Percentiles rank a stretch among this genome's conserved stretches.
phyloP scores from a whole-genome alignment of 116 monocot species.

The Dioscorea cayenensis region DNA sequence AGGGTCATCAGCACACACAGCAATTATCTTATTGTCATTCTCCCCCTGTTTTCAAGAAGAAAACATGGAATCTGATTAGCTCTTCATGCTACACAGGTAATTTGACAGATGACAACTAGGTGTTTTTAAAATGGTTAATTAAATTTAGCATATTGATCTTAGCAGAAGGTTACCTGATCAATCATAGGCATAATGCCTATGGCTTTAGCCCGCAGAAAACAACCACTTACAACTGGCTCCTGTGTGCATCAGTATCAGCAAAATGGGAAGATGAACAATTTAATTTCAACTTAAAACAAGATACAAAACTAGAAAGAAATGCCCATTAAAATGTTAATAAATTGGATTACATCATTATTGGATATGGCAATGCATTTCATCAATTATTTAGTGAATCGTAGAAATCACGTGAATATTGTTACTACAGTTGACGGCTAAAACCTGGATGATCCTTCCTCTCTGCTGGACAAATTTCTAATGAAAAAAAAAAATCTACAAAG shows the following conservation, averaged over 20 bases:
- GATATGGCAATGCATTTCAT: too few relatives aligned
- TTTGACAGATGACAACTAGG: too few relatives aligned
- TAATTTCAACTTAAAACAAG: background rate
- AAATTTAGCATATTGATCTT: background rate
- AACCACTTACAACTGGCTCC: conserved; percentile 91
- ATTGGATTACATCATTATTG: too few relatives aligned
- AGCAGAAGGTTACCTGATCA: conserved; percentile 16
- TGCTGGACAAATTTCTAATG: too few relatives aligned
- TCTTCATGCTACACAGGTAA: too few relatives aligned
- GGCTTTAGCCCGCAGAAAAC: conserved; percentile 90
- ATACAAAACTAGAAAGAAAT: too few relatives aligned
- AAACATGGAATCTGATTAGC: background rate
- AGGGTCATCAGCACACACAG: conserved; percentile 68
- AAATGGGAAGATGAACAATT: background rate
- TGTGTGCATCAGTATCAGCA: conserved; percentile 9
- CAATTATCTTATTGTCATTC: conserved; percentile 76
- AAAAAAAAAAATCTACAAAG: too few relatives aligned
- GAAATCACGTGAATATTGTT: too few relatives aligned
- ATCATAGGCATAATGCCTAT: conserved; percentile 1
- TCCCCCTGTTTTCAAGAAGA: conserved; percentile 43
- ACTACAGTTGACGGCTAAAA: too few relatives aligned
- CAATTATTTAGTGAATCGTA: too few relatives aligned
- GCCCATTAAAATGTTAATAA: too few relatives aligned
- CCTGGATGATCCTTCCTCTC: too few relatives aligned
- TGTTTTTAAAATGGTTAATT: background rate